Evolutionary conservation across 176 grass and related monocot species (phyloP).

Genomic region (Elymus sibiricus): DNA sequence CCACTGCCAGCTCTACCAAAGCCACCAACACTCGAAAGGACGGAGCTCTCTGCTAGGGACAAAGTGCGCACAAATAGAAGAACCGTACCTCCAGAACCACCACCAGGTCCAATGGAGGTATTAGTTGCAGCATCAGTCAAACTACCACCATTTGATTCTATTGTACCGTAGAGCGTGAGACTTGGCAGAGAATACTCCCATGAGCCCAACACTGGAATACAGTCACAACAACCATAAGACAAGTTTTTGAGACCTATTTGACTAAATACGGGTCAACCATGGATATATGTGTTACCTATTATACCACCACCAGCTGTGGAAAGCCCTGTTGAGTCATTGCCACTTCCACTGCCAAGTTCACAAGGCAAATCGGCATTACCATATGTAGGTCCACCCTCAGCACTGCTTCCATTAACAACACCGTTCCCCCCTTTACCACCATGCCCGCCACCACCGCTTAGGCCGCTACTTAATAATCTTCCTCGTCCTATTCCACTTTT

Average conservation of each 20-base stretch:
- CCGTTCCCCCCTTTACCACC: slow-evolving; percentile 90
- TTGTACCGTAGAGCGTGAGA: slow-evolving; percentile 65
- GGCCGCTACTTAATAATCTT: slow-evolving; percentile 45
- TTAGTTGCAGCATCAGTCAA: slow-evolving; percentile 38
- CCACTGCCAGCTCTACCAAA: slow-evolving; percentile 57
- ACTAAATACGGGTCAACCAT: slow-evolving; percentile 14
- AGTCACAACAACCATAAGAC: slow-evolving; percentile 31
- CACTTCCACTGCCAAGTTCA: slow-evolving; percentile 97
- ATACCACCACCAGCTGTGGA: slow-evolving; percentile 95
- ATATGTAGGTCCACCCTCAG: slow-evolving; percentile 71
- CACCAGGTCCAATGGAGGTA: slow-evolving; percentile 60
- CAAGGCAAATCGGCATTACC: slow-evolving; percentile 88
- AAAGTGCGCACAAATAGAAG: slow-evolving; percentile 88
- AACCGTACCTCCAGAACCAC: slow-evolving; percentile 95
- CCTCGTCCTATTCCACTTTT: slow-evolving; percentile 85
- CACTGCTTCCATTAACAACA: slow-evolving; percentile 28
- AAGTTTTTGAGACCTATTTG: background rate
- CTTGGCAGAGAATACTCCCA: slow-evolving; percentile 79
- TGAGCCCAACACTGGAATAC: slow-evolving; percentile 83
- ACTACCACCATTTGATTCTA: slow-evolving; percentile 90
- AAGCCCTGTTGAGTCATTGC: slow-evolving; percentile 61
- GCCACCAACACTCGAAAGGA: slow-evolving; percentile 83
- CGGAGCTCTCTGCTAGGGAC: slow-evolving; percentile 57
- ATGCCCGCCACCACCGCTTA: slow-evolving; percentile 91
- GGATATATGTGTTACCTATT: slow-evolving; percentile 59